Evolutionary conservation across 108 stramenopile genomes (phyloP), one percentile per base, ranked within the genome.

Genomic region (Craspedostauros australis): DNA sequence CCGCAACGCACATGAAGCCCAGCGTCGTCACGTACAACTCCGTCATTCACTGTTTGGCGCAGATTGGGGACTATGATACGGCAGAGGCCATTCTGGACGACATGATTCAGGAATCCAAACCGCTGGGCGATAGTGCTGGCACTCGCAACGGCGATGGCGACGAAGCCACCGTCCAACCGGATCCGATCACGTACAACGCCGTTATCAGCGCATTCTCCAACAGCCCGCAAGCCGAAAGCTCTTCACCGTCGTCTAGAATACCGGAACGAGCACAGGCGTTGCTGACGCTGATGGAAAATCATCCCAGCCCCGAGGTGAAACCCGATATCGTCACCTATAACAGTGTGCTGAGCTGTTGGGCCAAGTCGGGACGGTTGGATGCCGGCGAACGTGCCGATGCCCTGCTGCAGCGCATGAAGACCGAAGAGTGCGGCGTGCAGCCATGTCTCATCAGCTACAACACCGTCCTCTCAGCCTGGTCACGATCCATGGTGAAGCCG

Each of bases 311-410:
- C 26, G 60, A 74, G 27, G 54, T 62, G 16, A 64, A 72, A 31
- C 81, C 81, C 39, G 80, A 82, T 49, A 58, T 80, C 15, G 73
- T 80, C 18, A 79, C 73, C 12, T 86, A 82, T 62, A 81, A 79
- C 32, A 55, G 78, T 6, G 81, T 82, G 20, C 68, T 86, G 48
- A 76, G 80, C 53, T 75, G 76, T 28, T 86, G 59, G 39, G 34
- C 80, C 39, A 82, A 79, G 51, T 73, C 74, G 11, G 50, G 47
- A n/a, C 12, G 21, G 12, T 6, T 40, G 0, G 44, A 31, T 20
- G 32, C 68, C 1, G 32, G 39, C 6, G 43, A 44, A 26, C 46
- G 47, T 19, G 65, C 60, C 15, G 18, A 47, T 7, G 29, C 21
- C 2, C 50, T 72, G 16, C 0, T 72, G 3, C 34, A 57, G 23